These are phyloP conservation scores for Pittosporum tobira DNA, from an alignment of 129 eudicot genomes.

Conservation along the genomic window DNA sequence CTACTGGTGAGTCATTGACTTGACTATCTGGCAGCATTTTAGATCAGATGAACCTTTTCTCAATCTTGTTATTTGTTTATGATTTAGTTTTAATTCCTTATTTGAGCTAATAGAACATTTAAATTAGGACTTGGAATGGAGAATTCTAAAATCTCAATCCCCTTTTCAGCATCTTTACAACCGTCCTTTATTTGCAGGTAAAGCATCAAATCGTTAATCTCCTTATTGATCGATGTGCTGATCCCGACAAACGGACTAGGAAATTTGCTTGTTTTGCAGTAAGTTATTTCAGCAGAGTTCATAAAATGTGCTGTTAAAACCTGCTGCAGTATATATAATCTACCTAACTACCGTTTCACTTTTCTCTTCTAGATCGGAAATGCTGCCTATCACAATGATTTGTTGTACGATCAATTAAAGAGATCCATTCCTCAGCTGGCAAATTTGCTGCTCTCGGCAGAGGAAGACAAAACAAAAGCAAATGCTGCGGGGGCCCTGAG, in stretches of 20 bases:
- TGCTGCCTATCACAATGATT: slow-evolving; percentile 92
- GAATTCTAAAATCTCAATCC: not conserved
- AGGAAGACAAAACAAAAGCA: slow-evolving; percentile 94
- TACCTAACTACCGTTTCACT: not conserved
- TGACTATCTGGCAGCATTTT: not conserved
- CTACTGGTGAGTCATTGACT: slow-evolving; percentile 37
- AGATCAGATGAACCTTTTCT: not conserved
- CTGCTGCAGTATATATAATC: not conserved
- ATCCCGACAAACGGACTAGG: slow-evolving; percentile 77
- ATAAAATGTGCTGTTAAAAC: not conserved
- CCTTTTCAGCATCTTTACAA: not conserved
- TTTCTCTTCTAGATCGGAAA: slow-evolving; percentile 62
- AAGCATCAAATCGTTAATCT: slow-evolving; percentile 48
- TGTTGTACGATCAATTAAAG: slow-evolving; percentile 67
- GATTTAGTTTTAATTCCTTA: not conserved
- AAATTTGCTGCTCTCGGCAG: slow-evolving; percentile 61
- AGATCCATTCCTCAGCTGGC: slow-evolving; percentile 82
- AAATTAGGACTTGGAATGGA: not conserved
- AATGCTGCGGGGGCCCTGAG: slow-evolving; percentile 98
- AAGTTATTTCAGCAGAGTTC: slow-evolving; percentile 19
- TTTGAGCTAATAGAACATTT: not conserved
- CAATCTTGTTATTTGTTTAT: not conserved
- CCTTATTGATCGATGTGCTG: slow-evolving; percentile 85
- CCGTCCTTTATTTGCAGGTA: slow-evolving; percentile 41
- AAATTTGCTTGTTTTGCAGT: slow-evolving; percentile 98